Conservation (phyloP, 2,329 filamentous ascomycete species). For the Cercospora sp. region DNA sequence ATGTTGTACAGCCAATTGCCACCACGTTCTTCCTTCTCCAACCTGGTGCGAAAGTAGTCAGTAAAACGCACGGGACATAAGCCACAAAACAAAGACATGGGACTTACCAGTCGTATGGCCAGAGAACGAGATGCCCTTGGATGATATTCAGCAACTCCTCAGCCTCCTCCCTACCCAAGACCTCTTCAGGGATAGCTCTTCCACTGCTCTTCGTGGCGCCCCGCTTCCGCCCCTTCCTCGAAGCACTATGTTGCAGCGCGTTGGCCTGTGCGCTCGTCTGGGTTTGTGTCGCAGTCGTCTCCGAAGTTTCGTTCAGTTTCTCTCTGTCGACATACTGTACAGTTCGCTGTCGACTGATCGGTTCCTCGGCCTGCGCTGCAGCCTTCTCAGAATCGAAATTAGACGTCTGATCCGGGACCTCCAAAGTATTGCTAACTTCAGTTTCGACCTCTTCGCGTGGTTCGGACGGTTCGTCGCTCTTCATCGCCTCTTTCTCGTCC, state of each 20-base stretch:
- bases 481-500: conserved; percentile 32
- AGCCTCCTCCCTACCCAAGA: conserved; percentile 73
- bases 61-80: neutral
- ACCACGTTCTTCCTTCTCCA: conserved; percentile 84
- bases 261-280: conserved; percentile 9
- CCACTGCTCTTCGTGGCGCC: conserved; percentile 70
- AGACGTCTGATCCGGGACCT: neutral
- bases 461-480: conserved; percentile 1
- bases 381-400: conserved; percentile 37
- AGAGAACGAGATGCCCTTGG: conserved; percentile 85
- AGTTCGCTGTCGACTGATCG: conserved; percentile 36
- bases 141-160: conserved; percentile 79
- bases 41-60: conserved; percentile 50
- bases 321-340: conserved; percentile 37
- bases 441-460: conserved; percentile 17
- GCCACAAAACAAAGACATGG: neutral
- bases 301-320: conserved; percentile 30
- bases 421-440: neutral
- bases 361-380: conserved; percentile 34
- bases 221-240: conserved; percentile 64
- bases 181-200: conserved; percentile 67
- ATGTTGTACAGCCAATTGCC: conserved; percentile 97
- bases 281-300: conserved; percentile 36
- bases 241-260: conserved; percentile 36
- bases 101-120: conserved; percentile 85